A percentile compares a stretch with the other conserved stretches of the same genome.
Conservation (phyloP, 257 asterid genomes). For the Orobanche coerulescens region DNA sequence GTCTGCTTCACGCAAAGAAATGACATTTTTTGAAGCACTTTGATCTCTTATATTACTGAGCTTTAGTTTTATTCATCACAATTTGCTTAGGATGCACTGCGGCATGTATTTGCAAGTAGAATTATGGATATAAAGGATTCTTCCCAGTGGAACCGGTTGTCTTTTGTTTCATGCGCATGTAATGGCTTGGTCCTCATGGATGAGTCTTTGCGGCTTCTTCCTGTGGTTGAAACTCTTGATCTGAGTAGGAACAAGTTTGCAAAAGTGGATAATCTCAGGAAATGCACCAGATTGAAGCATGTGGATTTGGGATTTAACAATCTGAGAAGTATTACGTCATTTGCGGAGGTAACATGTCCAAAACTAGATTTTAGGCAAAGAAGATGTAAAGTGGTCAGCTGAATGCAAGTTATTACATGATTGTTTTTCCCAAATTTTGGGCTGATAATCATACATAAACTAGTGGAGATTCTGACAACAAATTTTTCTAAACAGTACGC, state of each 20-base stretch:
- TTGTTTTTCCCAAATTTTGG: not conserved
- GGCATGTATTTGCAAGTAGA: constrained; percentile 88
- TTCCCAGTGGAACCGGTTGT: constrained; percentile 77
- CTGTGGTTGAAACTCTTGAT: constrained; percentile 84
- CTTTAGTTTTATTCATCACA: constrained; percentile 18
- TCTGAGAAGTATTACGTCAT: constrained; percentile 70
- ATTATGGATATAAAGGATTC: constrained; percentile 80
- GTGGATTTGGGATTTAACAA: constrained; percentile 90
- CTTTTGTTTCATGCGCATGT: constrained; percentile 81
- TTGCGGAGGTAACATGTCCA: constrained; percentile 56
- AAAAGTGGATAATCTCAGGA: constrained; percentile 81
- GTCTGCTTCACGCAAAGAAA: not conserved
- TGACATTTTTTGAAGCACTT: constrained; percentile 2
- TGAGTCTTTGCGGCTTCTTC: constrained; percentile 92
- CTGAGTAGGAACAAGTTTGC: constrained; percentile 87
- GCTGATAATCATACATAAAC: not conserved
- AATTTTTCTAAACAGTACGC: not conserved
- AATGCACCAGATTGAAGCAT: constrained; percentile 73
- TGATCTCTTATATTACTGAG: constrained; percentile 10
- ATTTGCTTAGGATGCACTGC: constrained; percentile 72
- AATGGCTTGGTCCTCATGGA: constrained; percentile 88
- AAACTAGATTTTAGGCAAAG: constrained; percentile 14
- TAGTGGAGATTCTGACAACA: not conserved
- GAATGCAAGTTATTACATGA: constrained; percentile 9
- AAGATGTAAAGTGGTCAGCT: constrained; percentile 6